Conservation (phyloP, 2,329 filamentous ascomycete genomes). For the Trichoderma lentiforme region DNA sequence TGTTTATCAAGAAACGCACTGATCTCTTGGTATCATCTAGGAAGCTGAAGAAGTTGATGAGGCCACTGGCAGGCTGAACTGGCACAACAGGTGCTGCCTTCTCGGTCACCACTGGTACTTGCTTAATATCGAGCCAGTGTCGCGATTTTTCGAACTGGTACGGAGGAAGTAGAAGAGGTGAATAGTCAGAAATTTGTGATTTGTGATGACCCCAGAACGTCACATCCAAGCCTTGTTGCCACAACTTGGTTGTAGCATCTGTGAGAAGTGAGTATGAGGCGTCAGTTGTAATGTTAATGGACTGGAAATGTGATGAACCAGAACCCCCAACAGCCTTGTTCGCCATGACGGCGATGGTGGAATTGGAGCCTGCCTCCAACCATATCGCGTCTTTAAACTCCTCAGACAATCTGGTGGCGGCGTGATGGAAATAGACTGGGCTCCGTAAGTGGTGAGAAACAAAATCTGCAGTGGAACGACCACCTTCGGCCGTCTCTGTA, state of each 20-base stretch:
- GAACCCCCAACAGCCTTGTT: constrained; percentile 19
- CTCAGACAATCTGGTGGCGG: background rate
- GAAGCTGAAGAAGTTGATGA: too few species aligned
- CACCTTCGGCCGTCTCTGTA: background rate
- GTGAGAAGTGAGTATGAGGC: too few species aligned
- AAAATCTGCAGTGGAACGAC: background rate
- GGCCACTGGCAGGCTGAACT: too few species aligned
- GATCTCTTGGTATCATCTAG: too few species aligned
- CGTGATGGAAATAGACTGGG: background rate
- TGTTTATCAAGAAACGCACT: too few species aligned
- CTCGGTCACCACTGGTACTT: too few species aligned
- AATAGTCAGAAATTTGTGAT: too few species aligned
- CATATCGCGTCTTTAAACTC: constrained; percentile 23
- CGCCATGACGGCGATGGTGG: constrained; percentile 35
- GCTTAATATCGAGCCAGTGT: constrained; percentile 39
- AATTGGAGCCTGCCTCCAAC: constrained; percentile 41
- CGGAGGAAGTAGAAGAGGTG: constrained; percentile 32
- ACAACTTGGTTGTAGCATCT: too few species aligned
- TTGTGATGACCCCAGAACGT: too few species aligned
- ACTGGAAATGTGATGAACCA: constrained; percentile 17
- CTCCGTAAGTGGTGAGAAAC: background rate
- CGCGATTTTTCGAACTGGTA: constrained; percentile 41
- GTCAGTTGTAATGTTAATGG: background rate
- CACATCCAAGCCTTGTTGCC: too few species aligned
- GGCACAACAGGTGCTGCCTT: too few species aligned